Evolutionary conservation across 768 basidiomycete genomes (phyloP).

Genomic region (Suillus ampliporus): DNA sequence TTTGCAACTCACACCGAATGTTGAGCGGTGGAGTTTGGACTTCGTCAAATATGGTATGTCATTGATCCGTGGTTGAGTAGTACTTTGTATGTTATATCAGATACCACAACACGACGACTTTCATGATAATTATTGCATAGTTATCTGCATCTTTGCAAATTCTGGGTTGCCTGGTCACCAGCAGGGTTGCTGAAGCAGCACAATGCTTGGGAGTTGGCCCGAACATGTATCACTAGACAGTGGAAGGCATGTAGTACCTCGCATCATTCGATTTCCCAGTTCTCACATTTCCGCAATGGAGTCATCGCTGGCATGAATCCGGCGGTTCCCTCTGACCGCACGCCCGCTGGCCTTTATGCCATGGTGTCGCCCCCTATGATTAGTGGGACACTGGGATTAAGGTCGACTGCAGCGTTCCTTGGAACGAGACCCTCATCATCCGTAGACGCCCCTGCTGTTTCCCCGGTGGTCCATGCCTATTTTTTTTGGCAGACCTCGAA

Average conservation of each 20-base stretch:
- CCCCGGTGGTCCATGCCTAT: not conserved
- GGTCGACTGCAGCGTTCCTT: not conserved
- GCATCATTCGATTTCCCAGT: not conserved
- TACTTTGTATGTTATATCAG: too few species aligned
- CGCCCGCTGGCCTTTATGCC: not conserved
- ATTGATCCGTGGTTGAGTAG: too few species aligned
- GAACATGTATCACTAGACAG: too few species aligned
- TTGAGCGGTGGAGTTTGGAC: too few species aligned
- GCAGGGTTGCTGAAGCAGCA: too few species aligned
- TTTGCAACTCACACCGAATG: too few species aligned
- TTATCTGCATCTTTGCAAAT: too few species aligned
- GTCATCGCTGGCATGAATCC: not conserved
- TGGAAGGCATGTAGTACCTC: not conserved
- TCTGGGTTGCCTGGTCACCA: too few species aligned
- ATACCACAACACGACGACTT: too few species aligned
- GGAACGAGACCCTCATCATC: slow-evolving; percentile 2
- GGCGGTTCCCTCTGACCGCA: not conserved
- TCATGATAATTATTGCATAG: too few species aligned
- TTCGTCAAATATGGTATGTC: too few species aligned
- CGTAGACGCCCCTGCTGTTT: not conserved
- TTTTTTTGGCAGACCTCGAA: not conserved
- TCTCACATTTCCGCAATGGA: not conserved
- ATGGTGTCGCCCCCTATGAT: not conserved
- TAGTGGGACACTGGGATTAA: not conserved
- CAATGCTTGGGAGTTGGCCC: too few species aligned